phyloP scores from a whole-genome alignment of 352 stramenopile genomes.

The Plasmopara halstedii region DNA sequence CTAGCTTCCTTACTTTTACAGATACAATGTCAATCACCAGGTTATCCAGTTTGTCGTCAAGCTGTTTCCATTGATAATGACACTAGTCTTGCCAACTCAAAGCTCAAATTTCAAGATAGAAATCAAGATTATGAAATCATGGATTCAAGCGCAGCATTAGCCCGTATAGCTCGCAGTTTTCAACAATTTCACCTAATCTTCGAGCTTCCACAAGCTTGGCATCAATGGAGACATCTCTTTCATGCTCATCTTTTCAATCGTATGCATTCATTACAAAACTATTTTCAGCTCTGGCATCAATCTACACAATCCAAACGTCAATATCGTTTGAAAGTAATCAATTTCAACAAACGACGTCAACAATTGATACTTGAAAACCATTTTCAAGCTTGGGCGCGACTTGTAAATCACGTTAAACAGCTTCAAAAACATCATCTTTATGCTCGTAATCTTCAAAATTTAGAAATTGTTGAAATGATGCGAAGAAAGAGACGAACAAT shows the following conservation, averaged over 20 bases:
- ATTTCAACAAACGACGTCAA: constrained; percentile 7
- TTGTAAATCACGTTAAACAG: constrained; percentile 34
- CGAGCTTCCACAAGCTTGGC: constrained; percentile 34
- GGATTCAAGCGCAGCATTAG: constrained; percentile 15
- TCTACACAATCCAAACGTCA: constrained; percentile 12
- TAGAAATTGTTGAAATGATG: constrained; percentile 47
- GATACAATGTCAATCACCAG: too few relatives aligned
- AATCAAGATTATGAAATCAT: constrained; percentile 1
- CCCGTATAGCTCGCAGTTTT: constrained; percentile 36
- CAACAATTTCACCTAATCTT: constrained; percentile 42
- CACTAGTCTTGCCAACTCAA: neutral
- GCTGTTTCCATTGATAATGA: neutral
- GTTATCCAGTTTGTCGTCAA: too few relatives aligned
- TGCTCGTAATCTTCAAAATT: constrained; percentile 47
- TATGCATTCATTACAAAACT: constrained; percentile 27
- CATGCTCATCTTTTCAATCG: constrained; percentile 55
- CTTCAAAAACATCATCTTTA: constrained; percentile 38
- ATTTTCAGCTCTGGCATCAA: constrained; percentile 28
- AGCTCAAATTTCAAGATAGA: neutral
- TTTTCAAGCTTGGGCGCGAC: constrained; percentile 35
- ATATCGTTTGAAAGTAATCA: constrained; percentile 13
- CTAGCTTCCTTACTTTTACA: constrained; percentile 10
- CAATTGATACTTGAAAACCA: neutral
- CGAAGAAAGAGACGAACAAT: constrained; percentile 33
- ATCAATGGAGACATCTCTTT: constrained; percentile 49